Base-by-base conservation (phyloP, 1,284 basidiomycete species). In the Hymenochaete sp. region DNA sequence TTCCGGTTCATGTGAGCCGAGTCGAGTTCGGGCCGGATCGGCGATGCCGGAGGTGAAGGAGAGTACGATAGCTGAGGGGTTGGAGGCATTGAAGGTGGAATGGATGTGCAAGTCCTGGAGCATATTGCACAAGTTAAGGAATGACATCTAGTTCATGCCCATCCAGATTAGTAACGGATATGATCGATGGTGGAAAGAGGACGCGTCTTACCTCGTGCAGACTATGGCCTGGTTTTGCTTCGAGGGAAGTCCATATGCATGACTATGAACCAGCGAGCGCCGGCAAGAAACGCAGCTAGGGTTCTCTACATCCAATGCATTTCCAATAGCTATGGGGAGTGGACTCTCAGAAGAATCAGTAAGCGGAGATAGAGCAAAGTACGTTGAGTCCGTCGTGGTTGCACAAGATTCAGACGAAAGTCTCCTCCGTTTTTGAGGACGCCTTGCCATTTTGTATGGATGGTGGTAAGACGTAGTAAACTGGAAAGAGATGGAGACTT, bases 111-210 rank as follows among this genome's bases (percentile, higher is more conserved):
- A 7, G 56, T 62, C 35, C 62, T 51, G 14, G 61, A 56, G 47
- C 63, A 64, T 29, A 64, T 59, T 6, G 54, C 37, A 45, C 63
- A 64, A 9, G 58, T 62, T 33, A 57, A 48, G 4, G 56, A 53
- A 3, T 53, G 49, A 48, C 63, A 64, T 26, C 63, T 64, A 11
- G n/a, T 32, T 22, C 19, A 21, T 16, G 32, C 16, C 40, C 16
- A 13, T 27, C 35, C 13, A 38, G 27, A 25, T 25, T 24, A 16
- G 13, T 37, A 21, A 8, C 9, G 16, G 16, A 8, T 10, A 5
- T 27, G 14, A 22, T 22, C 25, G 26, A 25, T 29, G 22, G 16
- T 25, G 9, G 21, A 45, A 8, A 21, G 18, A 18, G n/a, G n/a
- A n/a, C n/a, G 6, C 11, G 2, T 28, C 32, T 16, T 35, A 51